These are phyloP conservation scores for Cadophora sp. DNA, from an alignment of 2,329 filamentous ascomycete genomes.

Conservation along the genomic window DNA sequence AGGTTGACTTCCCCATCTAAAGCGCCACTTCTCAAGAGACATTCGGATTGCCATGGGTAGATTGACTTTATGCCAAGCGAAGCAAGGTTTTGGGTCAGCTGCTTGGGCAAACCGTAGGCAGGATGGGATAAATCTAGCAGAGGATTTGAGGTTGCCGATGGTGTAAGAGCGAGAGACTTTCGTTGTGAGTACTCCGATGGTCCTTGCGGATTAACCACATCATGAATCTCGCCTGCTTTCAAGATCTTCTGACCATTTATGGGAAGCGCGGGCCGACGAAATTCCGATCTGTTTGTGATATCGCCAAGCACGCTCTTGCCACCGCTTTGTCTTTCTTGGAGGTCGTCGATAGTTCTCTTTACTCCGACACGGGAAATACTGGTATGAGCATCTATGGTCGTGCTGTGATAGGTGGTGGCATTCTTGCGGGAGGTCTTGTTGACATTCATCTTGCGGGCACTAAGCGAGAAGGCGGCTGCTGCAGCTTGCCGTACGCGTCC, in stretches of 20 bases:
- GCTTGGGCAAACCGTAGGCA: constrained; percentile 65
- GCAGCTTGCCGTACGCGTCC: constrained; percentile 8
- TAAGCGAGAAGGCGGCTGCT: constrained; percentile 15
- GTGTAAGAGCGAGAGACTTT: constrained; percentile 57
- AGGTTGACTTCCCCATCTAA: constrained; percentile 71
- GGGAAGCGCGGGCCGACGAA: constrained; percentile 29
- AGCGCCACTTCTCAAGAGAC: constrained; percentile 70
- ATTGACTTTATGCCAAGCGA: constrained; percentile 73
- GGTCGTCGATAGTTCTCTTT: constrained; percentile 37
- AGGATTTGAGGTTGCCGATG: constrained; percentile 57
- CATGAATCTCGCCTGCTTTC: constrained; percentile 54
- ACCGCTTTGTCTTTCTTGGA: constrained; percentile 19
- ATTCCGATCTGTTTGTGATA: constrained; percentile 30
- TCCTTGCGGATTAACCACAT: constrained; percentile 41
- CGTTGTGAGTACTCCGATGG: constrained; percentile 64
- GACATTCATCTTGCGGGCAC: constrained; percentile 25
- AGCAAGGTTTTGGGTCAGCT: constrained; percentile 69
- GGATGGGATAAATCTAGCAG: constrained; percentile 67
- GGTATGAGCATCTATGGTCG: constrained; percentile 35
- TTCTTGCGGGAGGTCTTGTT: constrained; percentile 26
- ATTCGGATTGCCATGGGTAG: constrained; percentile 82
- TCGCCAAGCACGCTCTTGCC: constrained; percentile 17
- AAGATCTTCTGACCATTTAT: constrained; percentile 37
- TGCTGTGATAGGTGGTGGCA: constrained; percentile 32
- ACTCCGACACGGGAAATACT: constrained; percentile 33